Evolutionary conservation across 805 yeast genomes (phyloP), one percentile per base, ranked within the genome.

Genomic region (Wickerhamiella brachini): DNA sequence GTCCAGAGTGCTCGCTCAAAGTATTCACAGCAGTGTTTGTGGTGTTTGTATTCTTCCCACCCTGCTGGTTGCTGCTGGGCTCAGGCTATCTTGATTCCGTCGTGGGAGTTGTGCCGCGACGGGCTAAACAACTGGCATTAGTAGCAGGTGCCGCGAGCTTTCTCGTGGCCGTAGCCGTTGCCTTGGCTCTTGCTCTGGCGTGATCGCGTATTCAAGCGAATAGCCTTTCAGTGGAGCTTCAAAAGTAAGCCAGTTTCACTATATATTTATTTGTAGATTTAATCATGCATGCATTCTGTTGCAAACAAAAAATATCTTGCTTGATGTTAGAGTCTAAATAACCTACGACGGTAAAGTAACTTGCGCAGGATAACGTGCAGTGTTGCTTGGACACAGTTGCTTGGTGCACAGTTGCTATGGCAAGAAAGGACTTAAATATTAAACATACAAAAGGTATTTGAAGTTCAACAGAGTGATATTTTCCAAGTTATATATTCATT

Each of bases 131-230:
- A 9, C 52, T 54, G 2, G 65, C 71, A 17, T 50, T 71, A 39
- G 48, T 50, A 1, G 54, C 73, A 8, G 74, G 73, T 1, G 50
- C 53, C 8, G 20, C 62, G 7, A 55, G 61, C 1, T 57, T 69
- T 4, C 52, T 70, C 20, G 78, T 72, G 0, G 68, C 74, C 56
- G 63, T 74, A 29, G 73, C 73, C 17, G 67, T 73, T 34, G 79
- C 78, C 0, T 64, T 75, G 46, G 77, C 72, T 2, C 39, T 45
- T 7, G 21, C 47, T 2, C 13, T 45, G n/a, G 18, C 39, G 7
- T 45, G 23, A 18, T 29, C 34, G 6, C 31, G 6, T 6, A 10
- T 10, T 10, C 34, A 29, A 3, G 34, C 15, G 15, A 29, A 24
- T 5, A 24, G 26, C 26, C 26, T 24, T 8, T 8, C 5, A 24